Evolutionary conservation across 2,329 filamentous ascomycete genomes (phyloP).

Genomic region (Chrysoporthe puriensis): DNA sequence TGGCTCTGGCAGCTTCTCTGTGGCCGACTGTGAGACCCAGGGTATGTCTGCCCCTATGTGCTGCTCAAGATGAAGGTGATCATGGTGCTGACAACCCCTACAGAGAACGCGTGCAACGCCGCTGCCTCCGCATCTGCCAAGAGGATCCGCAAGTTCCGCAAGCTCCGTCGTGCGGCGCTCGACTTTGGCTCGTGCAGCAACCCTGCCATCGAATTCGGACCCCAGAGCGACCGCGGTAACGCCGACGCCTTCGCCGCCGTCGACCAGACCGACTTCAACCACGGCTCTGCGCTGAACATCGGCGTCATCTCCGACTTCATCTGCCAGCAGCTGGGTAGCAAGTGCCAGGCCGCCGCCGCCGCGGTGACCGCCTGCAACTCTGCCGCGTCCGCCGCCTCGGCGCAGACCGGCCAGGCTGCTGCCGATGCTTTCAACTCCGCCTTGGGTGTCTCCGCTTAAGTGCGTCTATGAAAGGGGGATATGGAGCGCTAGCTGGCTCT

Average conservation of each 20-base stretch:
- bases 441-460: slow-evolving; percentile 38
- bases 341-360: slow-evolving; percentile 40
- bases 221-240: slow-evolving; percentile 51
- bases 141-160: slow-evolving; percentile 32
- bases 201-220: slow-evolving; percentile 53
- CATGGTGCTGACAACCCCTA: background rate
- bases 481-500: background rate
- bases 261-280: slow-evolving; percentile 50
- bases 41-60: slow-evolving; percentile 2
- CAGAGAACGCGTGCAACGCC: slow-evolving; percentile 42
- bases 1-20: slow-evolving; percentile 42
- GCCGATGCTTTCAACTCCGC: slow-evolving; percentile 45
- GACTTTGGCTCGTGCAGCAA: slow-evolving; percentile 52
- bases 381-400: slow-evolving; percentile 39
- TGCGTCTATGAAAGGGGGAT: background rate
- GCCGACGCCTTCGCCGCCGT: slow-evolving; percentile 46
- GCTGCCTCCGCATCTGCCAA: slow-evolving; percentile 31
- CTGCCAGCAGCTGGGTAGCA: slow-evolving; percentile 41
- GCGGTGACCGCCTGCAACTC: slow-evolving; percentile 40
- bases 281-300: slow-evolving; percentile 51
- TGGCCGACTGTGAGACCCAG: slow-evolving; percentile 49
- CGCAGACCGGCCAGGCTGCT: slow-evolving; percentile 40
- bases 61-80: background rate
- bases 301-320: slow-evolving; percentile 44
- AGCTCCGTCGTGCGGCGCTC: slow-evolving; percentile 32